Evolutionary conservation across 2,329 filamentous ascomycete genomes (phyloP), one percentile per base, ranked within the genome.

Genomic region (Calonectria pseudoreteaudii): DNA sequence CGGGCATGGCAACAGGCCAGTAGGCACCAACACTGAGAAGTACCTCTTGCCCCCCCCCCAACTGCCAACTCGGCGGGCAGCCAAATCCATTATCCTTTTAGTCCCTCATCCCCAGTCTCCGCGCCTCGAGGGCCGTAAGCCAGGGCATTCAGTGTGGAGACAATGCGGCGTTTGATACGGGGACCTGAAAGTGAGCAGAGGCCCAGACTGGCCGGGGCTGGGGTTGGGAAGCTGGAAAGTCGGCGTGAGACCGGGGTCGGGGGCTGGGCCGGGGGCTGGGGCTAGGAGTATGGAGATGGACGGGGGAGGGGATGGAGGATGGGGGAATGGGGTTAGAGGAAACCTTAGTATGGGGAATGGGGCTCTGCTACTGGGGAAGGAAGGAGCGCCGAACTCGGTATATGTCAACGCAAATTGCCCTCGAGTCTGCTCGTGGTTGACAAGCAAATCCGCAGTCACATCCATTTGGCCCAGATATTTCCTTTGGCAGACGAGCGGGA

Each of bases 261-360:
- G 78, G 77, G 75, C 73, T 75, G 72, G 76, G 52, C 66, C 71
- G 72, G 73, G 68, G 77, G 77, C 72, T 78, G 74, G 74, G 74
- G 58, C 69, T 73, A 71, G 56, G 41, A 52, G 64, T 60, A 66
- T 70, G 58, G 52, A 65, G 70, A 71, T 73, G 62, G 68, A 64
- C 56, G 56, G 56, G 56, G 56, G 60, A 64, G 56, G 49, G 67
- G 67, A 64, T 62, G 56, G 41, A 56, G 73, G 70, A 77, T 73
- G 75, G 77, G 72, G 75, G 75, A 62, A 71, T 67, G 70, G 70
- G 70, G 70, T 67, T 66, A 58, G 44, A 65, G 70, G 58, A 50
- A 44, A 58, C 66, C 52, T 72, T 30, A 72, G 71, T 78, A 79
- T 72, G 78, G 78, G 66, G 70, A 78, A 79, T 79, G 78, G 78